Evolutionary conservation across 768 basidiomycete genomes (phyloP).

Genomic region (Favolaschia claudopus): DNA sequence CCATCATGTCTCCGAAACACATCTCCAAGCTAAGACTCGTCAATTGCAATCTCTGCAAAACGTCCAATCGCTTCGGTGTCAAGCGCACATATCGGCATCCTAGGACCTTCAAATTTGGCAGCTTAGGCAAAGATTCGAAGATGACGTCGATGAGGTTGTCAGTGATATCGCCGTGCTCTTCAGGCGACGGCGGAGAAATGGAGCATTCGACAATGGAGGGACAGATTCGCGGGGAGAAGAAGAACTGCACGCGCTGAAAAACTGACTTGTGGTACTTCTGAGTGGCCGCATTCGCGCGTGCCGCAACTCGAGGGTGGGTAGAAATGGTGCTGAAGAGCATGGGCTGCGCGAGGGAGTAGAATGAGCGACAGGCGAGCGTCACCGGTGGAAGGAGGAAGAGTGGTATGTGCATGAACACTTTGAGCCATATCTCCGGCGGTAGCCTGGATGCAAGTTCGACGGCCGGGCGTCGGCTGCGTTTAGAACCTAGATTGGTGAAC

Average conservation of each 20-base stretch:
- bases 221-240: constrained; percentile 40
- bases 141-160: constrained; percentile 41
- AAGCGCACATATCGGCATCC: constrained; percentile 48
- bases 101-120: constrained; percentile 41
- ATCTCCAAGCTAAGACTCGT: constrained; percentile 42
- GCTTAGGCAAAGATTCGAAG: constrained; percentile 37
- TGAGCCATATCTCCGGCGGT: constrained; percentile 45
- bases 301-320: constrained; percentile 37
- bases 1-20: constrained; percentile 25
- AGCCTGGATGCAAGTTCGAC: constrained; percentile 3
- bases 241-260: constrained; percentile 39
- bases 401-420: constrained; percentile 42
- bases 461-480: not conserved
- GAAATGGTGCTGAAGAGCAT: constrained; percentile 46
- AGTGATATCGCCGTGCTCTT: constrained; percentile 42
- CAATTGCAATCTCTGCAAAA: constrained; percentile 37
- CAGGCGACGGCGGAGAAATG: constrained; percentile 42
- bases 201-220: constrained; percentile 43
- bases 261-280: constrained; percentile 40
- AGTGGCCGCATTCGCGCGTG: constrained; percentile 26
- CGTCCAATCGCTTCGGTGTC: constrained; percentile 39
- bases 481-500: constrained; percentile 11
- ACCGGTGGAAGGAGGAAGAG: constrained; percentile 36
- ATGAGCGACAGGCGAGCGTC: constrained; percentile 40
- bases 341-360: constrained; percentile 45